phyloP scores from a whole-genome alignment of 208 protist species.

The Acanthamoeba healyi region DNA sequence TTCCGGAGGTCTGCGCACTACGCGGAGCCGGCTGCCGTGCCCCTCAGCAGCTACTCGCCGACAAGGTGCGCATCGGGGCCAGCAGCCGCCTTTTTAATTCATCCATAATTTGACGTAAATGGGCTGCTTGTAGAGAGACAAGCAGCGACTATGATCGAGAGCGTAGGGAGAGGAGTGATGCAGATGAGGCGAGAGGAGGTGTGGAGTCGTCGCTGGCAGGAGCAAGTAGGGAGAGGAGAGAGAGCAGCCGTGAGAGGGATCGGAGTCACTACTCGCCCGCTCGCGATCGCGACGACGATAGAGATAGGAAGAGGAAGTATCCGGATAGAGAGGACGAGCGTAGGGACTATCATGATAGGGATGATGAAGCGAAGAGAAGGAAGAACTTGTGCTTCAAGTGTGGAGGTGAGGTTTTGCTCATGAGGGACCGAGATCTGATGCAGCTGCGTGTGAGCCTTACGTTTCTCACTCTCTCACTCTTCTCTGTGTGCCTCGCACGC shows the following conservation, averaged over 20 bases:
- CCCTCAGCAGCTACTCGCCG: neutral
- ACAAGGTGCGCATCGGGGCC: neutral
- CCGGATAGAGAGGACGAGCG: conserved; percentile 58
- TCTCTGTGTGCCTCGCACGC: neutral
- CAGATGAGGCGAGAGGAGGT: conserved; percentile 35
- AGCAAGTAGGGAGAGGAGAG: conserved; percentile 67
- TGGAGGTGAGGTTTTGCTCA: conserved; percentile 55
- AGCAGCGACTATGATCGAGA: conserved; percentile 56
- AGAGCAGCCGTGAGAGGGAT: conserved; percentile 53
- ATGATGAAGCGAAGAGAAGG: conserved; percentile 73
- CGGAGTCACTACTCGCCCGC: conserved; percentile 6
- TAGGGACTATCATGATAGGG: conserved; percentile 48
- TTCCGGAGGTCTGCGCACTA: conserved; percentile 48
- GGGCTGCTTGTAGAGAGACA: conserved; percentile 60
- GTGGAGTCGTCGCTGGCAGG: neutral
- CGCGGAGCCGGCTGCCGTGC: neutral
- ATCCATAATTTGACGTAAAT: neutral
- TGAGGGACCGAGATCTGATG: too few species aligned
- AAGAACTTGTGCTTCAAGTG: conserved; percentile 75
- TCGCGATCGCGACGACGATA: conserved; percentile 39
- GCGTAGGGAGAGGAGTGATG: neutral
- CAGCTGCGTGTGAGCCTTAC: too few species aligned
- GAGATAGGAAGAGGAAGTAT: conserved; percentile 73
- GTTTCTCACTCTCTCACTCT: neutral
- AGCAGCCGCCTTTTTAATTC: neutral